Base-by-base conservation (phyloP, 371 early-diverging fungal species). In the Mortierella polycephala region DNA sequence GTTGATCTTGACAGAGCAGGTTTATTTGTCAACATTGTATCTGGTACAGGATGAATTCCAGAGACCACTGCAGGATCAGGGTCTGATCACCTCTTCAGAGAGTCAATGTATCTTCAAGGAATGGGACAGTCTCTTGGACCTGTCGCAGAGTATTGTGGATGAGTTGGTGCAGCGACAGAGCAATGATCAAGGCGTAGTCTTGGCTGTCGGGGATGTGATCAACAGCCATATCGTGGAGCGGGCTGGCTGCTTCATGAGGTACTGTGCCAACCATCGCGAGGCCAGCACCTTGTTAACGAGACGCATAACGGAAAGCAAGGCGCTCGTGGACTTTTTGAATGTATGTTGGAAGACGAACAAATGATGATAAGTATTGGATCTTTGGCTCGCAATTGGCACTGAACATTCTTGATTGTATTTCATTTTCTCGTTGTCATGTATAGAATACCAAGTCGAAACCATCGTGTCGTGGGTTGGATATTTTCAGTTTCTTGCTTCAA, bases 401-500 rank as follows among this genome's bases (percentile, higher is more conserved):
- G 5, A 56, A 11, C 14, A 12, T 49, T 60, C 10, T 10, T 55
- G 39, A n/a, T 50, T 21, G 7, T 12, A 61, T 88, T 14, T 42
- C n/a, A 7, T 13, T 52, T 45, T 37, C 0, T 16, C 30, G 30
- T 30, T 30, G 30, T 8, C 6, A 21, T 20, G 45, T 40, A 21
- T 76, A 86, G 88, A 80, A 83, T 20, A 75, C 88, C 58, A 82
- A 90, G 74, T 84, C 86, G 62, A 83, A 90, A 84, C 90, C 93
- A 0, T 84, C 89, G 50, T 96, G 95, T 75, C 90, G 95, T 8
- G 85, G 89, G 11, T 76, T 98, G 58, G 94, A 95, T 50, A 86
- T 98, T 5, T 90, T 92, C 13, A 92, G 94, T 50, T 98, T 93
- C 70, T 81, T 98, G 64, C 83, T 98, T 41, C 87, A 94, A 46